These are phyloP conservation scores for Zychaea mexicana DNA, from an alignment of 371 early-diverging fungal genomes.

Conservation along the genomic window DNA sequence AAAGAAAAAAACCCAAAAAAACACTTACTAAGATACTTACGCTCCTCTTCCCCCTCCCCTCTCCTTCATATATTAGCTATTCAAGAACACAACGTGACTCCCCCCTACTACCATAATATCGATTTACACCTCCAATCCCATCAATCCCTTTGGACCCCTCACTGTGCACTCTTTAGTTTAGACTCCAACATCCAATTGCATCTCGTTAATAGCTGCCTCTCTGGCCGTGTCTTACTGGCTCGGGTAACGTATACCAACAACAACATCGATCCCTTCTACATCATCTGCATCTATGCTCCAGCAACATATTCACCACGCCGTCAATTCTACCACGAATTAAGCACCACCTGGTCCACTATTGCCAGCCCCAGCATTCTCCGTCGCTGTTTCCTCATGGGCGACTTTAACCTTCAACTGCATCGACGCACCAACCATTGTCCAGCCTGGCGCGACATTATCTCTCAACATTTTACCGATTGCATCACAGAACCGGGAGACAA, in stretches of 20 bases:
- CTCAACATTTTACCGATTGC: not conserved
- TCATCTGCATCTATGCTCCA: slow-evolving; percentile 1
- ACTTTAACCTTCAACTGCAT: slow-evolving; percentile 1
- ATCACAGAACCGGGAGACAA: not conserved
- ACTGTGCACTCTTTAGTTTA: not conserved
- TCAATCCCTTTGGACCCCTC: not conserved
- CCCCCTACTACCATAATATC: not conserved
- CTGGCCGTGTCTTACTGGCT: not conserved
- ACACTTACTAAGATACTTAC: not conserved
- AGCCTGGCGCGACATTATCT: too few species aligned
- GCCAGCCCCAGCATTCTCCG: not conserved
- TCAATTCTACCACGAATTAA: not conserved
- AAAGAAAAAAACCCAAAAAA: slow-evolving; percentile 2
- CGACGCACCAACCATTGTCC: not conserved
- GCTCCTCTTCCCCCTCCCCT: not conserved
- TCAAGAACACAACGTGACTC: slow-evolving; percentile 4
- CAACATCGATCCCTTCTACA: not conserved
- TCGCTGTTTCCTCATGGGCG: not conserved
- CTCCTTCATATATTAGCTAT: not conserved
- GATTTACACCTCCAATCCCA: not conserved
- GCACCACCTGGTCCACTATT: not conserved
- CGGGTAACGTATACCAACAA: not conserved
- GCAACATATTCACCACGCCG: not conserved
- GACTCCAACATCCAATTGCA: not conserved
- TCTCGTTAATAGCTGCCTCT: too few species aligned